A percentile compares a stretch with the other conserved stretches of the same genome.
Conservation (phyloP, 306 rosid species). For the Abrus pulchellus region DNA sequence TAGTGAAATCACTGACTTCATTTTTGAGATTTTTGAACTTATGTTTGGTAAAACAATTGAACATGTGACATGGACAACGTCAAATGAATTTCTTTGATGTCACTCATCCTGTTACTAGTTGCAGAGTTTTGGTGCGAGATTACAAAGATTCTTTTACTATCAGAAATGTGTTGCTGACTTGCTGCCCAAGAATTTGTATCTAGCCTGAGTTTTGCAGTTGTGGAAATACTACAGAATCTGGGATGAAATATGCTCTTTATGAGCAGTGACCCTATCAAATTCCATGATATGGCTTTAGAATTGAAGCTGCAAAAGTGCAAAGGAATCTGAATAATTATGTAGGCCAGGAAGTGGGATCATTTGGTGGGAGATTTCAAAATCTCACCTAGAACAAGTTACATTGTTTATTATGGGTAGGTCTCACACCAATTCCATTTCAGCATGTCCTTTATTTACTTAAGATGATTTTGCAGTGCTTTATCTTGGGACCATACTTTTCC, state of each 20-base stretch:
- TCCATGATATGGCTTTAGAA: slow-evolving; percentile 23
- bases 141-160: slow-evolving; percentile 30
- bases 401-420: slow-evolving; percentile 31
- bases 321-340: slow-evolving; percentile 47
- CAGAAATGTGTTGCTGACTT: slow-evolving; percentile 40
- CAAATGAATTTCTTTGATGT: background rate
- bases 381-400: slow-evolving; percentile 26
- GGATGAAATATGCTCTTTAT: slow-evolving; percentile 31
- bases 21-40: slow-evolving; percentile 34
- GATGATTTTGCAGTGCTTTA: slow-evolving; percentile 11
- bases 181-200: slow-evolving; percentile 34
- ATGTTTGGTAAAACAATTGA: slow-evolving; percentile 35
- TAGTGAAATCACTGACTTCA: slow-evolving; percentile 37
- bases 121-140: slow-evolving; percentile 2
- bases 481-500: background rate
- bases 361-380: slow-evolving; percentile 38
- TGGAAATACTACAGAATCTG: slow-evolving; percentile 36
- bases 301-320: slow-evolving; percentile 40
- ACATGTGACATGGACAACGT: slow-evolving; percentile 38
- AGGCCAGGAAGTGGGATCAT: slow-evolving; percentile 48
- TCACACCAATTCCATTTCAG: slow-evolving; percentile 25
- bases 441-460: slow-evolving; percentile 19
- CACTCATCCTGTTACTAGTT: slow-evolving; percentile 4
- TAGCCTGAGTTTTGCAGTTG: slow-evolving; percentile 43
- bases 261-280: slow-evolving; percentile 32